These are phyloP conservation scores for Ramaria rubella DNA, from an alignment of 768 basidiomycete species.

Conservation along the genomic window DNA sequence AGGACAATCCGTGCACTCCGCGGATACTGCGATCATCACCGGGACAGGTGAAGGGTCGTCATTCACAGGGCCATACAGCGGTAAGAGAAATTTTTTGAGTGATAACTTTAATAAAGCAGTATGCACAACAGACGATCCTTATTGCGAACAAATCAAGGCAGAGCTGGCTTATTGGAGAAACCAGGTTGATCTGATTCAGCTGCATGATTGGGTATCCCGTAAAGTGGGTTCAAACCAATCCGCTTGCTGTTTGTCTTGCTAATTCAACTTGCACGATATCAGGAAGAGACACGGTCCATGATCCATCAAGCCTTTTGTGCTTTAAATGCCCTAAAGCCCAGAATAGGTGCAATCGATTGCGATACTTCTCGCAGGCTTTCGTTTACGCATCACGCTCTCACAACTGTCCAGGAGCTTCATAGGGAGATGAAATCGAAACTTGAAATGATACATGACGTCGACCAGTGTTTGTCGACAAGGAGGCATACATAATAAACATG, in stretches of 20 bases:
- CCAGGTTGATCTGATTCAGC: neutral
- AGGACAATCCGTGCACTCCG: neutral
- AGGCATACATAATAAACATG: neutral
- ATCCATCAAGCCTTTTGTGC: constrained; percentile 2
- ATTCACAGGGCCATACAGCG: neutral
- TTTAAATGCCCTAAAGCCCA: neutral
- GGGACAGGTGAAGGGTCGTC: neutral
- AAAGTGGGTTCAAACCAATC: neutral
- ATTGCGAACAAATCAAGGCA: constrained; percentile 3
- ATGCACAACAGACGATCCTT: neutral
- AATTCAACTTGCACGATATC: neutral
- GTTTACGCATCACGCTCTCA: neutral
- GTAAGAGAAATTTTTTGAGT: neutral
- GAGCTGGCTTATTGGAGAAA: neutral
- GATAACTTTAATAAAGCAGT: neutral
- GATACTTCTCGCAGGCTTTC: neutral
- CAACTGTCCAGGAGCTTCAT: neutral
- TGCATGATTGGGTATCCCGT: neutral
- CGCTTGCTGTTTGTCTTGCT: neutral
- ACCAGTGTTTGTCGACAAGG: neutral
- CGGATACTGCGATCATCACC: neutral
- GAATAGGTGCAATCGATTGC: neutral
- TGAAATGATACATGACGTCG: constrained; percentile 4
- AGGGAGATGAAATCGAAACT: neutral
- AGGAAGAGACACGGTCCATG: constrained; percentile 1